These are phyloP conservation scores for Psilocybe cyanescens DNA, from an alignment of 768 basidiomycete genomes.

Conservation along the genomic window DNA sequence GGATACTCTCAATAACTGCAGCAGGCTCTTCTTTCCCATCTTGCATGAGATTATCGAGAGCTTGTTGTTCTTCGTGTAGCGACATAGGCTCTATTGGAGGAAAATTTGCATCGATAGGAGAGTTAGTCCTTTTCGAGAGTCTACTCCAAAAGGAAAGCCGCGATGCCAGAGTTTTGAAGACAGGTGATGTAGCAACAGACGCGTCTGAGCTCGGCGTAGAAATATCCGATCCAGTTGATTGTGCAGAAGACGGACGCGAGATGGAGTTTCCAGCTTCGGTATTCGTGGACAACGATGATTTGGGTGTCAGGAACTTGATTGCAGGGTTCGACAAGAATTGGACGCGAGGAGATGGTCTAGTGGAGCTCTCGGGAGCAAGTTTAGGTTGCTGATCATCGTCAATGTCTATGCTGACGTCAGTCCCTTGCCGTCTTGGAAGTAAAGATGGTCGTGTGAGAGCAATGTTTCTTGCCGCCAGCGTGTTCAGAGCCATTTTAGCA, in stretches of 20 bases:
- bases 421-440: conserved; percentile 28
- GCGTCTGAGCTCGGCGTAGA: conserved; percentile 59
- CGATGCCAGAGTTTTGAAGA: conserved; percentile 65
- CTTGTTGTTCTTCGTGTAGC: conserved; percentile 35
- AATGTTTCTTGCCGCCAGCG: conserved; percentile 54
- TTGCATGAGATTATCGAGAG: conserved; percentile 48
- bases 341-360: conserved; percentile 41
- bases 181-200: conserved; percentile 46
- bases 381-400: conserved; percentile 14
- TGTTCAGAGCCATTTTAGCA: conserved; percentile 55
- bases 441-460: conserved; percentile 50
- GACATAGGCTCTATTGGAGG: conserved; percentile 28
- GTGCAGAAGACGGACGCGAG: conserved; percentile 40
- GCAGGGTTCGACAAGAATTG: conserved; percentile 56
- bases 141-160: conserved; percentile 80
- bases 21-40: conserved; percentile 50
- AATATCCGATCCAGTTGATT: conserved; percentile 51
- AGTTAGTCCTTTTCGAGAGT: conserved; percentile 49
- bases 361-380: conserved; percentile 4
- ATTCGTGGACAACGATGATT: conserved; percentile 5
- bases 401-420: conserved; percentile 19
- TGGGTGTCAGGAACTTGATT: conserved; percentile 33
- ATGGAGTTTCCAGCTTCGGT: conserved; percentile 24
- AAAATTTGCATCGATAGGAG: conserved; percentile 16
- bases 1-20: conserved; percentile 58